Conservation (phyloP, 2,329 filamentous ascomycete species). For the Teratosphaeria nubilosa region DNA sequence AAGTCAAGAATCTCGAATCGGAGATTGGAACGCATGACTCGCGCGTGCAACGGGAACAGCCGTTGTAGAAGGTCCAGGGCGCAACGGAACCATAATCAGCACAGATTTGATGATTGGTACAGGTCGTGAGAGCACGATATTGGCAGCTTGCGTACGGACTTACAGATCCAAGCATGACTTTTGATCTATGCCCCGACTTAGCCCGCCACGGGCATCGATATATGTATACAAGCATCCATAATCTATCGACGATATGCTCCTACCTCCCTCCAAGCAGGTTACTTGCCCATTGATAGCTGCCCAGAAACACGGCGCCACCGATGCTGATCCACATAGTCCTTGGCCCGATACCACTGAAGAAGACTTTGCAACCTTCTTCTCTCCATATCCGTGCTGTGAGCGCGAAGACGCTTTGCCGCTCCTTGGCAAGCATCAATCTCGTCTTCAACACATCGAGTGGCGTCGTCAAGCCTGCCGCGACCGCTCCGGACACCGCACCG, state of each 20-base stretch:
- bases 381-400: constrained; percentile 56
- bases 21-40: not conserved
- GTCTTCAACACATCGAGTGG: constrained; percentile 96
- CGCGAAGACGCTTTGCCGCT: constrained; percentile 48
- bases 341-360: constrained; percentile 70
- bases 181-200: not conserved
- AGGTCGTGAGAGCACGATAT: too few relatives aligned
- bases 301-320: constrained; percentile 87
- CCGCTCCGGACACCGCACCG: constrained; percentile 70
- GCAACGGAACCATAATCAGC: not conserved
- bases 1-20: not conserved
- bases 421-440: constrained; percentile 78
- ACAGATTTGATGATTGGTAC: not conserved
- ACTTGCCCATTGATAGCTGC: constrained; percentile 81
- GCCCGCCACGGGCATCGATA: not conserved
- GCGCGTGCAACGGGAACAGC: not conserved
- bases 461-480: constrained; percentile 82
- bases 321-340: constrained; percentile 90
- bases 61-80: too few relatives aligned
- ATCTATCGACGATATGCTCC: not conserved
- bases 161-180: not conserved
- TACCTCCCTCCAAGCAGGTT: constrained; percentile 48
- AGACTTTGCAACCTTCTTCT: constrained; percentile 55
- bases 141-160: not conserved
- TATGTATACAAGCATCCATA: not conserved